Conservation (phyloP, 1,284 basidiomycete species). For the Ustilago lituana region DNA sequence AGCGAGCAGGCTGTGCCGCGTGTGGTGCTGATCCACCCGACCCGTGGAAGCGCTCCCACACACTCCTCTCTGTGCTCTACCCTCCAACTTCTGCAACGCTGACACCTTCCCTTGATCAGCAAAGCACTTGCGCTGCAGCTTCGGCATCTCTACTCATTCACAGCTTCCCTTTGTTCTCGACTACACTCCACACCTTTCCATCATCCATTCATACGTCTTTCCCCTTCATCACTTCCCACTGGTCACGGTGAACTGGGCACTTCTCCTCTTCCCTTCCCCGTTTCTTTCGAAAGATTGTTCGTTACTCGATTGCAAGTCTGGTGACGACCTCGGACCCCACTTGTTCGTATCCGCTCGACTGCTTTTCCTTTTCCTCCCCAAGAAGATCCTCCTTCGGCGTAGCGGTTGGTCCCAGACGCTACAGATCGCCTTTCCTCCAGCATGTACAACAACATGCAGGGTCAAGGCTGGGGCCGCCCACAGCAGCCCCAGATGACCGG, state of each 20-base stretch:
- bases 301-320: too few relatives aligned
- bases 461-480: conserved; percentile 54
- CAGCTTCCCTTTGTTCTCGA: conserved; percentile 1
- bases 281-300: too few relatives aligned
- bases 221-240: neutral
- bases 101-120: conserved; percentile 6
- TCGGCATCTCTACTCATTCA: neutral
- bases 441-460: conserved; percentile 61
- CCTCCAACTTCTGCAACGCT: too few relatives aligned
- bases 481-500: conserved; percentile 56
- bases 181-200: neutral
- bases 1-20: conserved; percentile 35
- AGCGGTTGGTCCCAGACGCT: conserved; percentile 14
- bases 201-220: too few relatives aligned
- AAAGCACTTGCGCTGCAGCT: too few relatives aligned
- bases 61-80: neutral
- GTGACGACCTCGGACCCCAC: too few relatives aligned
- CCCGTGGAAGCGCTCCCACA: too few relatives aligned
- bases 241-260: too few relatives aligned
- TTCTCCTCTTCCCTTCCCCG: too few relatives aligned
- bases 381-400: neutral
- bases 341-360: too few relatives aligned
- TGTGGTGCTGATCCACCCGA: conserved; percentile 5
- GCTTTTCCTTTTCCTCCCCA: neutral
- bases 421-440: neutral